Base-by-base conservation (phyloP, 495 filamentous ascomycete genomes). In the Glonium stellatum region DNA sequence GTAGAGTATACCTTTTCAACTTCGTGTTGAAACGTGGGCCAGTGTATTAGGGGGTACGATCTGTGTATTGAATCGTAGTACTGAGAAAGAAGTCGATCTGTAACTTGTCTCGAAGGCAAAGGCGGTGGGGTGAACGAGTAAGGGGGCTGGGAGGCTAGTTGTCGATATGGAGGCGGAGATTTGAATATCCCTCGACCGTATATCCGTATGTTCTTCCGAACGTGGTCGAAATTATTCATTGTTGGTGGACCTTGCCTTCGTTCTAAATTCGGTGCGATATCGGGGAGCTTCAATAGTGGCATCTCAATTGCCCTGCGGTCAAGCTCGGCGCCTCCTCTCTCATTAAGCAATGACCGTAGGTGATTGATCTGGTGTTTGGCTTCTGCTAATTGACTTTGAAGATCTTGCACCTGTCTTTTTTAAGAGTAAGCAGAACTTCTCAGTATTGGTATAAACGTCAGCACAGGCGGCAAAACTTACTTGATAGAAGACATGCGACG, bases 401-500 rank as follows among this genome's bases (percentile, higher is more conserved):
- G 78, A 73, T 98, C 93, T 73, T 98, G 93, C 2, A 97, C 90
- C 77, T 97, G 93, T 72, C 83, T 86, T 62, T 31, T 31, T 19
- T 19, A 21, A 27, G 1, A 23, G 64, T 58, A 34, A 46, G 18
- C 39, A 11, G 39, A 4, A 13, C 13, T 44, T 44, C 13, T 44
- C 18, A 15, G 39, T 11, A 44, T 11, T 13, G 3, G 18, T 6
- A 13, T 50, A n/a, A 9, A 13, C 11, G 42, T 35, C 5, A 0
- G 21, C 4, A 18, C 21, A n/a, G 19, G 4, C 13, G 1, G n/a
- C 12, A 5, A 27, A 47, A 76, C 80, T 65, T 73, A 86, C 84
- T 97, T 98, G 72, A 97, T 97, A 13, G 92, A 96, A 49, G 93
- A 97, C 93, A 98, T 98, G 62, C 93, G 84, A 50, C 95, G 84